phyloP scores from a whole-genome alignment of 208 protist genomes.

The Trypanosoma mega region DNA sequence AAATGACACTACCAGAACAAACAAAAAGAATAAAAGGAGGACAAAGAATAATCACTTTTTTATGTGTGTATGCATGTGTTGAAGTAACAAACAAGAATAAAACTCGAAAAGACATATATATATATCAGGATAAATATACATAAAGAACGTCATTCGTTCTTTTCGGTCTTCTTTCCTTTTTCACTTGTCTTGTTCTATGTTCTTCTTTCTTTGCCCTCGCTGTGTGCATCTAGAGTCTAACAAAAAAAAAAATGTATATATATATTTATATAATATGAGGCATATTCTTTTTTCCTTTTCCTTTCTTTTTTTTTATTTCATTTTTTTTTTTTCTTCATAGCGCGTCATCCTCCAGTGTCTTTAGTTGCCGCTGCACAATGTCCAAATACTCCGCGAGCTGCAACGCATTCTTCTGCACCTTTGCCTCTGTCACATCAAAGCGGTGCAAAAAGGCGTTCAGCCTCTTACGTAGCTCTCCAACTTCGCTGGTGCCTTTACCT shows the following conservation, averaged over 20 bases:
- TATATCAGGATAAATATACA: constrained; percentile 19
- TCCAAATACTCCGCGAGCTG: constrained; percentile 30
- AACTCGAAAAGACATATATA: constrained; percentile 16
- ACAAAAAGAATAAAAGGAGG: constrained; percentile 10
- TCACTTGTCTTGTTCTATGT: not conserved
- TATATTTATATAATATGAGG: too few relatives aligned
- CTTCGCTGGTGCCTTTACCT: not conserved
- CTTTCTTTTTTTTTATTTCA: not conserved
- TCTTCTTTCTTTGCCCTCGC: not conserved
- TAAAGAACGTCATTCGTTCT: constrained; percentile 12
- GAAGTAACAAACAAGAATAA: not conserved
- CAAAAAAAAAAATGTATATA: too few relatives aligned
- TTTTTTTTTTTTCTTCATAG: constrained; percentile 16
- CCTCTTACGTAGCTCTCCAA: not conserved
- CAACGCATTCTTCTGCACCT: constrained; percentile 20
- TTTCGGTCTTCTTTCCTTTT: not conserved
- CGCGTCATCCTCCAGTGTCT: constrained; percentile 37
- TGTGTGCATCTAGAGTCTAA: too few relatives aligned
- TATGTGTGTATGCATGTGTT: too few relatives aligned
- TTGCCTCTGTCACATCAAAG: constrained; percentile 30
- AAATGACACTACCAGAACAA: too few relatives aligned
- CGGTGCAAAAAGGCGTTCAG: constrained; percentile 26
- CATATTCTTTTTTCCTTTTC: too few relatives aligned
- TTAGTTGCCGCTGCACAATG: constrained; percentile 29
- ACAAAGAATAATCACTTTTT: constrained; percentile 8